Conservation (phyloP, 1,284 basidiomycete genomes). For the Rhodotorula sp. region DNA sequence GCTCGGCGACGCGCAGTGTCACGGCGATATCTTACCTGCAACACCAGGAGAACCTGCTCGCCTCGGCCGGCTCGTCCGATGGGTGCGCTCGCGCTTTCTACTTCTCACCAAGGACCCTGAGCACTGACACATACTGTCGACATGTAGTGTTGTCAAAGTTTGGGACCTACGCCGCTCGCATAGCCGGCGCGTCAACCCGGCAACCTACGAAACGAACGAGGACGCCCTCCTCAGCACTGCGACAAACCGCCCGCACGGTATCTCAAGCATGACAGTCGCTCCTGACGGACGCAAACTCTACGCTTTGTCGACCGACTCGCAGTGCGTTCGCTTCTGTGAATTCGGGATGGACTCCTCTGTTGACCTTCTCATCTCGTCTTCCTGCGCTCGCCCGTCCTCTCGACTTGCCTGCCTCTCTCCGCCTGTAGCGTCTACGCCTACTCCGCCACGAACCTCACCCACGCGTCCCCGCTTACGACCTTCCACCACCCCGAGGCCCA, state of each 20-base stretch:
- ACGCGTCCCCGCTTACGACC: conserved; percentile 28
- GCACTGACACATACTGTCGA: not conserved
- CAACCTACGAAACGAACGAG: conserved; percentile 37
- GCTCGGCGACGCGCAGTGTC: conserved; percentile 39
- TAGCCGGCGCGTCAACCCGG: conserved; percentile 45
- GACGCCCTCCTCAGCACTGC: conserved; percentile 27
- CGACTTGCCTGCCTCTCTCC: not conserved
- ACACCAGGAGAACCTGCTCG: conserved; percentile 43
- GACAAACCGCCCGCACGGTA: conserved; percentile 40
- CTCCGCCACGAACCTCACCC: conserved; percentile 39
- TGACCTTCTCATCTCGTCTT: not conserved
- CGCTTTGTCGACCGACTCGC: conserved; percentile 41
- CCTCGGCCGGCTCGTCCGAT: conserved; percentile 44
- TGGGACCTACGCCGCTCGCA: conserved; percentile 46
- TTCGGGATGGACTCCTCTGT: not conserved
- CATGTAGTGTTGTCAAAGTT: conserved; percentile 40
- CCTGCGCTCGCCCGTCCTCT: too few relatives aligned
- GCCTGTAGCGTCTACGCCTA: conserved; percentile 40
- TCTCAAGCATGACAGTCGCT: conserved; percentile 42
- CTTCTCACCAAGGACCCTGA: too few relatives aligned
- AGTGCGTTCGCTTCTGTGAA: conserved; percentile 15
- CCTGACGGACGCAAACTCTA: conserved; percentile 43
- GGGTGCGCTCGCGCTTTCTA: conserved; percentile 17
- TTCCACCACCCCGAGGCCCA: conserved; percentile 21
- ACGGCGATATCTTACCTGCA: conserved; percentile 41